Base-by-base conservation (phyloP, 352 stramenopile genomes). In the Globisporangium paddicum region DNA sequence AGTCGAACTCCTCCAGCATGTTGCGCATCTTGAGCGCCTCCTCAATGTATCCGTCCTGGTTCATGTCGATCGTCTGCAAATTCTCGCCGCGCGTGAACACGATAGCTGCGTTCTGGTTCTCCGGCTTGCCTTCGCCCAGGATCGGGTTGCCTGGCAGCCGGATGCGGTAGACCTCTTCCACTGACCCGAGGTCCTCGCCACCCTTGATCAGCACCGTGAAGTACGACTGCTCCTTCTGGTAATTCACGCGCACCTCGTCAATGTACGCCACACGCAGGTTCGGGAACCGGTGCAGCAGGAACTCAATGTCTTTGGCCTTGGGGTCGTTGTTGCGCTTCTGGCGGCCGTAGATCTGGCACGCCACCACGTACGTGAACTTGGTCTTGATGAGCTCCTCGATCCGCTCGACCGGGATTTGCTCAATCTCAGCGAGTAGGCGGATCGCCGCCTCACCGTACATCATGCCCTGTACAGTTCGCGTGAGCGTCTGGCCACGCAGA, bases 31-130 rank as follows among this genome's bases (percentile, higher is more conserved):
- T 99, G 6, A 99, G 77, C 5, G 91, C 87, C 73, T 99, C 97
- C 66, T 99, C 97, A 42, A 99, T 97, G 72, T 99, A 99, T 45
- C 95, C 95, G 70, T 98, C 95, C 69, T 99, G 97, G 75, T 99
- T 99, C 97, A 99, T 99, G 71, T 99, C 97, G 72, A 99, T 99
- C 10, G 96, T 98, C 77, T 99, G 97, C 46, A 99, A 62, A 45
- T 96, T 97, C 73, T 99, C 96, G 60, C 96, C 96, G 25, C 97
- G 86, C 8, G 96, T 99, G 71, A 99, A 99, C 58, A 99, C 98
- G 62, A 99, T 96, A 4, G 97, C 97, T 10, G 98, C 85, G 66
- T 99, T 99, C 65, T 99, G 97, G 80, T 99, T 99, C 71, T 99
- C 97, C n/a, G 97, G 97, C 68, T 99, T 99, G 62, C 97, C 97